Evolutionary conservation across 176 grass and related monocot genomes (phyloP).

Genomic region (Oryza longistaminata): DNA sequence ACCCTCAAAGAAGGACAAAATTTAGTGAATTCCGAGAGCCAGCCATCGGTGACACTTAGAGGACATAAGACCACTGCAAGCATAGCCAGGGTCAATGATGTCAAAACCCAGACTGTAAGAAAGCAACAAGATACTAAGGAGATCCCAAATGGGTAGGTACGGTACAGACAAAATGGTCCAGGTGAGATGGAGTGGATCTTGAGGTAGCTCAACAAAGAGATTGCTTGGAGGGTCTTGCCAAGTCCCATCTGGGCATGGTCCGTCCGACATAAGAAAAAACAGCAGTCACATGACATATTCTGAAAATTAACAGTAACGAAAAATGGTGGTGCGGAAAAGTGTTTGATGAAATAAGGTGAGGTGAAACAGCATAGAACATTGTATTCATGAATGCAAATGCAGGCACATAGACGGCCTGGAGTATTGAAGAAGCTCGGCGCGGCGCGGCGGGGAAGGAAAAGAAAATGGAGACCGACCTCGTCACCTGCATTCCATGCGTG

Average conservation of each 20-base stretch:
- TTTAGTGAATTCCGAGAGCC: constrained; percentile 80
- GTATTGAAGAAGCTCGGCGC: not conserved
- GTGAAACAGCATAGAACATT: no score
- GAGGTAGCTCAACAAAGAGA: constrained; percentile 80
- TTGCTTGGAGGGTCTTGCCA: constrained; percentile 93
- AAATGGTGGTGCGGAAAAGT: not conserved
- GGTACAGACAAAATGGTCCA: constrained; percentile 72
- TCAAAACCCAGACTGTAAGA: constrained; percentile 30
- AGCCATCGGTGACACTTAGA: constrained; percentile 76
- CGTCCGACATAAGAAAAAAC: not conserved
- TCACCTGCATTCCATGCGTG: not conserved
- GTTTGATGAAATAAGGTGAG: not conserved
- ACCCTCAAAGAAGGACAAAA: constrained; percentile 72
- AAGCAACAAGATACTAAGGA: not conserved
- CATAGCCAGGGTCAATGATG: not conserved
- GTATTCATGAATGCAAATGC: not conserved
- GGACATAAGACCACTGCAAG: constrained; percentile 89
- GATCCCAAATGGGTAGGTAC: constrained; percentile 22
- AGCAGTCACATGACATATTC: not conserved
- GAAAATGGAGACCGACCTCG: not conserved
- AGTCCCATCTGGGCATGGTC: constrained; percentile 74
- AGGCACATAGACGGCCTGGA: not conserved
- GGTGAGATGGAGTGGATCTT: constrained; percentile 54
- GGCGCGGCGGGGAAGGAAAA: not conserved
- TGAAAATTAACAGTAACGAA: not conserved